Base-by-base conservation (phyloP, 345 rosid species). In the Draba incana region DNA sequence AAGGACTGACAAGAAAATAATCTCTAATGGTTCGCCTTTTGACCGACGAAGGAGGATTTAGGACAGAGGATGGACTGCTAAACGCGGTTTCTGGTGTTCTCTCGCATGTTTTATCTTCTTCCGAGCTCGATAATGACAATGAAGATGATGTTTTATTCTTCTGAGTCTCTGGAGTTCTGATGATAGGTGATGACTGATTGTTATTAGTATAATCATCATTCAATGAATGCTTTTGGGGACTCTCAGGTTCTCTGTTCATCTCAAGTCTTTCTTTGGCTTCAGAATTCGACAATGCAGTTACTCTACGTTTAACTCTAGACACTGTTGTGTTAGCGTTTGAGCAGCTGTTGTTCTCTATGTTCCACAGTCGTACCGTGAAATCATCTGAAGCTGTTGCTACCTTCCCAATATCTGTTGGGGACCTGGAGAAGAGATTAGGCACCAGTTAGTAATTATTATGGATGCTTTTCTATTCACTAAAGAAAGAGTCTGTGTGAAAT, bases 331-430 rank as follows among this genome's bases (percentile, higher is more conserved):
- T 81, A 55, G 82, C 49, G 73, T 63, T 84, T 50, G 88, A 41
- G 79, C 78, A 47, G 53, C 57, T 64, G 46, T 14, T 77, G 79
- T 43, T 81, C 65, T 86, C 75, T n/a, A 82, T 65, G 77, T 81
- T 85, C 97, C 99, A 94, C 25, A 83, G 24, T 20, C 97, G 86
- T 63, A 86, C 98, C 27, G 89, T 91, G 76, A 77, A 86, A 69
- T 94, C 99, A 78, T 94, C 97, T 44, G 99, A 83, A 41, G 83
- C 74, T 71, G 97, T 88, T 48, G 88, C 92, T 62, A 94, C 63
- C 77, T 78, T 91, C 64, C 91, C 91, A 31, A 48, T 68, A 57
- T 85, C 97, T 15, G 80, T 69, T 56, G 68, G 66, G 69, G 87
- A 85, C 99, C 98, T 93, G 73, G 61, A 68, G 38, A 45, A 63